Conservation (phyloP, 352 stramenopile species). For the Phytopythium boreale region DNA sequence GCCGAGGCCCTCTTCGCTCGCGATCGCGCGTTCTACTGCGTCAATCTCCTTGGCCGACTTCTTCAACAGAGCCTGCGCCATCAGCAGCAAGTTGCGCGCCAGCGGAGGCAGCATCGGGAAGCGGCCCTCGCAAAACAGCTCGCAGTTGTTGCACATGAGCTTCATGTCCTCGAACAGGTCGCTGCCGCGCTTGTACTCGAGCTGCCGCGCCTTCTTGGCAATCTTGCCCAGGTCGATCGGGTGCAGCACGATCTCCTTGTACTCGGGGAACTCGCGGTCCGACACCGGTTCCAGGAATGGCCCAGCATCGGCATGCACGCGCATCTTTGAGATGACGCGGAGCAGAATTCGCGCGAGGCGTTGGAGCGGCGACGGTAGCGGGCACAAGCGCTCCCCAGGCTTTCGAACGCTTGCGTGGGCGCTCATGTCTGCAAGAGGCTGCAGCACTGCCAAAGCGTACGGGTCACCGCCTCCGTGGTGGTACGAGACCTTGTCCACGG, state of each 20-base stretch:
- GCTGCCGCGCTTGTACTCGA: conserved; percentile 49
- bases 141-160: conserved; percentile 75
- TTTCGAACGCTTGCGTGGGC: conserved; percentile 26
- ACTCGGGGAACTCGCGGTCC: conserved; percentile 75
- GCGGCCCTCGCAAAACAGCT: conserved; percentile 75
- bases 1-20: conserved; percentile 11
- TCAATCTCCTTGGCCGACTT: conserved; percentile 68
- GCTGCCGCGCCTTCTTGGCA: conserved; percentile 41
- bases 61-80: conserved; percentile 65
- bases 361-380: conserved; percentile 57
- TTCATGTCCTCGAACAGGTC: conserved; percentile 67
- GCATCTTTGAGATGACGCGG: conserved; percentile 60
- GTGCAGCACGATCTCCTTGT: conserved; percentile 77
- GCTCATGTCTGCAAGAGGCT: conserved; percentile 30
- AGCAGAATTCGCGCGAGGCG: conserved; percentile 58
- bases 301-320: conserved; percentile 50
- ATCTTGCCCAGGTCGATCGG: conserved; percentile 76
- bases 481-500: conserved; percentile 63
- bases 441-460: conserved; percentile 62
- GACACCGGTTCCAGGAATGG: conserved; percentile 82
- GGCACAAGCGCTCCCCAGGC: conserved; percentile 45
- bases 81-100: conserved; percentile 61
- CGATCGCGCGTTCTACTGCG: conserved; percentile 37
- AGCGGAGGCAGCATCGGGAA: conserved; percentile 76
- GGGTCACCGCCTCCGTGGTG: conserved; percentile 80